Evolutionary conservation across 805 yeast genomes (phyloP), one percentile per base, ranked within the genome.

Genomic region (Saccharomyces paradoxus): DNA sequence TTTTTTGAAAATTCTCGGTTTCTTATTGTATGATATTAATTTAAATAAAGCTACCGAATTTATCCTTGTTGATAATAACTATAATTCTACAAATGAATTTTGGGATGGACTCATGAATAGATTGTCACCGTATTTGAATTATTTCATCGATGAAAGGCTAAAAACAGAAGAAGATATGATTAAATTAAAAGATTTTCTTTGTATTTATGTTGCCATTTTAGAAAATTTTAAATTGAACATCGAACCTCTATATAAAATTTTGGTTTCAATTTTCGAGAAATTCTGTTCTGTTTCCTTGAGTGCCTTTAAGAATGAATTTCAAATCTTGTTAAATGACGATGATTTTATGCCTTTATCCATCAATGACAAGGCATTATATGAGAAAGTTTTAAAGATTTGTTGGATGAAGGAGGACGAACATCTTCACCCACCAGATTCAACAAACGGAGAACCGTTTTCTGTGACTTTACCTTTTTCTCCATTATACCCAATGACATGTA

Each of bases 281-380:
- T 87, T 78, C 63, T 81, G 88, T n/a, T 76, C 77, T 2, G 72
- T 78, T 10, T 71, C 83, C 26, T 77, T 81, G 13, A 73, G 71
- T 55, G 77, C 78, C 14, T 89, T 89, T 68, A 74, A 79, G 26
- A 67, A 67, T 12, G 85, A 84, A 50, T 92, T 90, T 71, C 71
- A 75, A 31, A 76, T 77, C 9, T 72, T 85, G 5, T 80, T 90
- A 41, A 79, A 81, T 56, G 84, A 85, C 26, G 97, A 92, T 66
- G 94, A 89, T 66, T 88, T 89, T 59, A 89, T 88, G 89, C 96
- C 97, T 12, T 79, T 90, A 74, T 80, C 80, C 0, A 82, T 90
- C 31, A 79, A 83, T 57, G 82, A 82, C 51, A 67, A 72, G 46
- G 73, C 75, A 12, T 78, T 86, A 50, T 88, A 83, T 66, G 83